phyloP scores from a whole-genome alignment of 768 basidiomycete species.

The Cyathus striatus region DNA sequence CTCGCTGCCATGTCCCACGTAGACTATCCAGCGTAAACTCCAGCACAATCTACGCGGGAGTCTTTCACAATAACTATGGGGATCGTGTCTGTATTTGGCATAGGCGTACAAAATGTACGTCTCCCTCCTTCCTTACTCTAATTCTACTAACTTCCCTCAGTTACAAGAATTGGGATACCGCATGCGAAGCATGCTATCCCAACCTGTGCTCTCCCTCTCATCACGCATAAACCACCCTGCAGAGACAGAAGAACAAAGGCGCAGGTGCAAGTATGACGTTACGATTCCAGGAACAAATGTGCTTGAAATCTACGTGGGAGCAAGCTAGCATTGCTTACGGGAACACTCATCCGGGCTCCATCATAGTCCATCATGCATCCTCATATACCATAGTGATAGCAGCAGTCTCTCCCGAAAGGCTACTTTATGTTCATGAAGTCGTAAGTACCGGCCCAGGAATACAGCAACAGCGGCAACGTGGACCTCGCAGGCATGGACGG shows the following conservation, averaged over 20 bases:
- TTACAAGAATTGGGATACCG: conserved; percentile 53
- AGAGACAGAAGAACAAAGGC: conserved; percentile 23
- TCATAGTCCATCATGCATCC: too few species aligned
- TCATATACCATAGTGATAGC: too few species aligned
- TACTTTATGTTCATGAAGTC: too few species aligned
- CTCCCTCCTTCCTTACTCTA: neutral
- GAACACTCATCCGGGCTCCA: too few species aligned
- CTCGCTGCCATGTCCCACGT: conserved; percentile 30
- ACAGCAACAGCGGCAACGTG: too few species aligned
- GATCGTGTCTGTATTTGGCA: conserved; percentile 45
- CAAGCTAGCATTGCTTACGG: too few species aligned
- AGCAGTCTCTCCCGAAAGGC: too few species aligned
- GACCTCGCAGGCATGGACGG: too few species aligned
- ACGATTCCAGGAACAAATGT: neutral
- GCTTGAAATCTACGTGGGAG: conserved; percentile 42
- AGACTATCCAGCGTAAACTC: conserved; percentile 40
- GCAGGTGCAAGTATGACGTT: conserved; percentile 3
- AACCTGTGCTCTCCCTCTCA: conserved; percentile 43
- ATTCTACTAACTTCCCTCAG: conserved; percentile 19
- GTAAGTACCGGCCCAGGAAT: too few species aligned
- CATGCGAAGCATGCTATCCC: conserved; percentile 47
- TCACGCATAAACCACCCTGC: conserved; percentile 44
- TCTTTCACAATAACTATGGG: conserved; percentile 65
- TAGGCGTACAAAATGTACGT: conserved; percentile 57
- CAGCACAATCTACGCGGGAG: conserved; percentile 49